phyloP scores from a whole-genome alignment of 495 filamentous ascomycete genomes.

The Neurospora sp. region DNA sequence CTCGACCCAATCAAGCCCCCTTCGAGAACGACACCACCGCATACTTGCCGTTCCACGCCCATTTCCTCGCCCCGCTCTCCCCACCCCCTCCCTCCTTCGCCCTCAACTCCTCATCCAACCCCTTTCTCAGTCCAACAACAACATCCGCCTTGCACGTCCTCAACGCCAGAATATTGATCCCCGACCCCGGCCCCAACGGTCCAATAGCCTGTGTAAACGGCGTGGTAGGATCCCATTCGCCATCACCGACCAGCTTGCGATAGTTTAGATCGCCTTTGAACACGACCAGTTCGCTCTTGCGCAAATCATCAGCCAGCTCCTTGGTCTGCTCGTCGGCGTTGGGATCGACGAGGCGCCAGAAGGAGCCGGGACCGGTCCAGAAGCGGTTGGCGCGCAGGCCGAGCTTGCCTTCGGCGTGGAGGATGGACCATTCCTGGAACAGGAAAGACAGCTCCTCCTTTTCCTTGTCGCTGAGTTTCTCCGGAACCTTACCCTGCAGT shows the following conservation, averaged over 20 bases:
- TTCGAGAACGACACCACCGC: conserved; percentile 79
- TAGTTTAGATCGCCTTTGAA: conserved; percentile 98
- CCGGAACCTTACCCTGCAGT: conserved; percentile 41
- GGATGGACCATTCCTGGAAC: conserved; percentile 66
- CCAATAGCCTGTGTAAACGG: conserved; percentile 81
- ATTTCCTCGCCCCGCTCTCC: conserved; percentile 69
- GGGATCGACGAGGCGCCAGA: conserved; percentile 55
- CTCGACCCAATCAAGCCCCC: conserved; percentile 16
- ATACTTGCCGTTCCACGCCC: conserved; percentile 98
- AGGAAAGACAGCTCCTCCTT: conserved; percentile 58
- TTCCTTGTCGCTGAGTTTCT: conserved; percentile 56
- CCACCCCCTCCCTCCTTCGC: conserved; percentile 56
- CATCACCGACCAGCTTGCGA: conserved; percentile 79
- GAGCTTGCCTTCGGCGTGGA: conserved; percentile 75
- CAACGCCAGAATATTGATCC: conserved; percentile 71
- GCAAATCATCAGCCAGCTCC: conserved; percentile 66
- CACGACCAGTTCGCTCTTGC: conserved; percentile 76
- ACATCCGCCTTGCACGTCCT: conserved; percentile 94
- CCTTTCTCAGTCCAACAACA: conserved; percentile 75
- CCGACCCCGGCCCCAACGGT: conserved; percentile 68
- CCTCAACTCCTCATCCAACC: conserved; percentile 70
- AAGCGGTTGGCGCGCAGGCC: conserved; percentile 71
- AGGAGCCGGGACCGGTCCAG: conserved; percentile 80
- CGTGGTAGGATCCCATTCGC: conserved; percentile 78
- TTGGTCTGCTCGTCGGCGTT: conserved; percentile 45